Evolutionary conservation across 2,329 filamentous ascomycete genomes (phyloP).

Genomic region (Monosporascus sp.): DNA sequence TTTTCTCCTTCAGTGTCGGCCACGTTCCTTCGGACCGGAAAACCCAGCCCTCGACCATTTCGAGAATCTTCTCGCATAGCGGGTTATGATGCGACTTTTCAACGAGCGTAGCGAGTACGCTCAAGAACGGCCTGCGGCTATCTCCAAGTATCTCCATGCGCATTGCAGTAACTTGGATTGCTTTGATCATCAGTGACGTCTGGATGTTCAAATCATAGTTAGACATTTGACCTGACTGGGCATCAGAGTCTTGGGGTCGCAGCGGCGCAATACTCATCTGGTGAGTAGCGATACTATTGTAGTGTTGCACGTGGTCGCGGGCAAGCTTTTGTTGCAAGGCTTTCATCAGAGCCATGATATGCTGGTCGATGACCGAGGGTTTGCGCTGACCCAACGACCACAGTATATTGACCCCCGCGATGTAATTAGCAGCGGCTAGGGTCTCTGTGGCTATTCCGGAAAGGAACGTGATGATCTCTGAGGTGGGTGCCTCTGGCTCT

Average conservation of each 20-base stretch:
- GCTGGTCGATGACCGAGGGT: constrained; percentile 81
- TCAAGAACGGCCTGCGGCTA: constrained; percentile 86
- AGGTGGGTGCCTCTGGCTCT: constrained; percentile 72
- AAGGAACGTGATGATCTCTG: constrained; percentile 81
- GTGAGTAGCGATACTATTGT: constrained; percentile 52
- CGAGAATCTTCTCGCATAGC: constrained; percentile 86
- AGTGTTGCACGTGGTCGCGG: constrained; percentile 84
- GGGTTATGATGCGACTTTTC: constrained; percentile 87
- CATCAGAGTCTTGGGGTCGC: constrained; percentile 48
- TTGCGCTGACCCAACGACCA: constrained; percentile 87
- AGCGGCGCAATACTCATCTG: constrained; percentile 35
- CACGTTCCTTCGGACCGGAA: constrained; percentile 93
- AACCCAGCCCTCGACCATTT: constrained; percentile 93
- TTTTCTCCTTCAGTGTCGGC: constrained; percentile 98
- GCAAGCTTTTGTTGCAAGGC: constrained; percentile 87
- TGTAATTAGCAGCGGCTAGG: constrained; percentile 73
- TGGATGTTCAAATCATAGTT: constrained; percentile 82
- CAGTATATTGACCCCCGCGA: constrained; percentile 85
- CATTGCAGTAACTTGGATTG: constrained; percentile 85
- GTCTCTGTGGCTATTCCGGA: constrained; percentile 84
- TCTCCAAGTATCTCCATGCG: constrained; percentile 92
- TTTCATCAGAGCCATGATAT: constrained; percentile 86
- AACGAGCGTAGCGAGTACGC: constrained; percentile 87
- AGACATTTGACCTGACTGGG: constrained; percentile 54
- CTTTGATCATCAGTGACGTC: constrained; percentile 86